Base-by-base conservation (phyloP, 495 filamentous ascomycete species). In the Copromyces sp. region DNA sequence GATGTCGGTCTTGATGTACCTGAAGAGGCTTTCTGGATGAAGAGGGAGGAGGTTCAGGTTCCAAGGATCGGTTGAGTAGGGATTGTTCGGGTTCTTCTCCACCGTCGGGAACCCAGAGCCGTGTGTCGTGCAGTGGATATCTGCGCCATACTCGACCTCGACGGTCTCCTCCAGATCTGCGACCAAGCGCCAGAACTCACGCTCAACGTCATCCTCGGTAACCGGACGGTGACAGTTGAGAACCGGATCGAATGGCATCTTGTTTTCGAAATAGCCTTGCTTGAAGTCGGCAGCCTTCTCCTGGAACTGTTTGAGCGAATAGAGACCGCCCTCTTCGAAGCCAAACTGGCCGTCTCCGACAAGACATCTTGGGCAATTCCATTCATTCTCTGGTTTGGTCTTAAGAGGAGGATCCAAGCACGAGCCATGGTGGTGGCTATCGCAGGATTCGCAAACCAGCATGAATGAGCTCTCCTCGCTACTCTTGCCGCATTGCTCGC, bases 61-160 rank as follows among this genome's bases (percentile, higher is more conserved):
- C 95, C 95, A 99, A 3, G 93, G 90, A 83, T 98, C 93, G 0
- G 88, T 89, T 0, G 95, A 89, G 80, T 97, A 96, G 0, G 90
- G 86, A 81, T 98, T 90, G 69, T 90, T 86, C 11, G 96, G 95
- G 74, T 97, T 91, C 75, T 93, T 91, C 77, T 99, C 96, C 37
- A 97, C 88, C 0, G 96, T 99, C 1, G 95, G 95, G 79, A 99
- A 99, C 9, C 95, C 95, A 78, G 95, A 98, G 69, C 95, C 95
- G 77, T 98, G 96, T 0, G 95, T 99, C 2, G 95, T 98, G 17
- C 95, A 98, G 79, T 99, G 95, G 71, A 99, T 97, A 79, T 99
- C 95, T 5, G 95, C 95, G 42, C 95, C 95, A 78, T 99, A 99
- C 80, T 99, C 95, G 16, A 99, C 95, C 78, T 98, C 95, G 14